Conservation (phyloP, 108 stramenopile species). For the Cyclotella cryptica region DNA sequence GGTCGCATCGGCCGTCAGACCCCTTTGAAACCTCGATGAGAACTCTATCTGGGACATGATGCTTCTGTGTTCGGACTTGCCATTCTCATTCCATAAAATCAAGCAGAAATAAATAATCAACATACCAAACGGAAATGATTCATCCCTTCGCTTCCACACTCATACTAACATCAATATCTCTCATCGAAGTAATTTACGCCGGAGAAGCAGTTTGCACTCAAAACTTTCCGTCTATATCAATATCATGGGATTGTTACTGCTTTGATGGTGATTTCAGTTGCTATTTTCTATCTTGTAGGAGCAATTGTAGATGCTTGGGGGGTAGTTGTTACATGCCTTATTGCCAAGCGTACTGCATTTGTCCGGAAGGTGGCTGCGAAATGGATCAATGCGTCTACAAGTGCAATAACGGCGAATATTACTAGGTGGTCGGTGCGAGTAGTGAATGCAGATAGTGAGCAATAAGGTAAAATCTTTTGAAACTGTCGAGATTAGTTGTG, state of each 20-base stretch:
- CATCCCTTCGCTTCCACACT: not conserved
- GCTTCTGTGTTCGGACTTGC: too few species aligned
- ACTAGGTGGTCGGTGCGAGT: not conserved
- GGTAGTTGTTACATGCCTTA: slow-evolving; percentile 7
- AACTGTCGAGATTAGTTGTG: too few species aligned
- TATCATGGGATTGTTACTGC: slow-evolving; percentile 2
- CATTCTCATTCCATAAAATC: too few species aligned
- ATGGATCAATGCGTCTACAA: slow-evolving; percentile 1
- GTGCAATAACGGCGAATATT: not conserved
- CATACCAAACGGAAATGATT: not conserved
- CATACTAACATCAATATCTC: not conserved
- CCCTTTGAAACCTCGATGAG: not conserved
- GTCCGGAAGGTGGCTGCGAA: not conserved
- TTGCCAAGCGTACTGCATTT: slow-evolving; percentile 6
- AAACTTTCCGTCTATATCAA: not conserved
- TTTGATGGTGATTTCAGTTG: not conserved
- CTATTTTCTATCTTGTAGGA: not conserved
- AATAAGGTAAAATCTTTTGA: too few species aligned
- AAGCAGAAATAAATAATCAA: too few species aligned
- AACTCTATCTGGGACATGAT: not conserved
- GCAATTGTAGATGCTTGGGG: slow-evolving; percentile 8
- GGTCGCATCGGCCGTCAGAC: too few species aligned
- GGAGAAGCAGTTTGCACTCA: slow-evolving; percentile 7
- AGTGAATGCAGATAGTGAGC: too few species aligned
- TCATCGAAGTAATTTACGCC: not conserved